Evolutionary conservation across 257 asterid species (phyloP).

Genomic region (Nicotiana otophora): DNA sequence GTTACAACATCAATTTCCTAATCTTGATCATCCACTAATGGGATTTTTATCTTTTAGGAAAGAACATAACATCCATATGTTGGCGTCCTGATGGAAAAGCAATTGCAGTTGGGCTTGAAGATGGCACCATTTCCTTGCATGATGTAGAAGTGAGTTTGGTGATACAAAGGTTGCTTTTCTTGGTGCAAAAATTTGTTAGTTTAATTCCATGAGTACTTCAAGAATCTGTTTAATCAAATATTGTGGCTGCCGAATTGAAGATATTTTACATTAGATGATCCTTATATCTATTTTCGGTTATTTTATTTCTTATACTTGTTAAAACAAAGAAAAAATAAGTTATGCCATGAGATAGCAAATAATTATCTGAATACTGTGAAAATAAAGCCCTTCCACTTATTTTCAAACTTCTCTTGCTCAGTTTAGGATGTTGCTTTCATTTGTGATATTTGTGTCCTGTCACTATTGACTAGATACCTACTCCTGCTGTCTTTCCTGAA

Average conservation of each 20-base stretch:
- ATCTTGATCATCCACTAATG: not conserved
- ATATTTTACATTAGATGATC: not conserved
- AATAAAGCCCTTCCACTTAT: not conserved
- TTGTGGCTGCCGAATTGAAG: not conserved
- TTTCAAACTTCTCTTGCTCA: not conserved
- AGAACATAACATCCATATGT: conserved; percentile 74
- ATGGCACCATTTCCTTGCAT: conserved; percentile 81
- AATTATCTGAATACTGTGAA: not conserved
- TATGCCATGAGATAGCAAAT: not conserved
- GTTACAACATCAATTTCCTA: not conserved
- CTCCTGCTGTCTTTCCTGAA: not conserved
- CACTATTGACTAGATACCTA: not conserved
- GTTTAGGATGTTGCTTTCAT: not conserved
- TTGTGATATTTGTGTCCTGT: not conserved
- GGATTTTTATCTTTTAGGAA: conserved; percentile 35
- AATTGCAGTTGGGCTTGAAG: conserved; percentile 88
- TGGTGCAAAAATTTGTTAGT: not conserved
- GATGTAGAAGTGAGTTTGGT: conserved; percentile 68
- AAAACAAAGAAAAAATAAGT: not conserved
- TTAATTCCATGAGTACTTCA: not conserved
- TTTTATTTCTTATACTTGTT: not conserved
- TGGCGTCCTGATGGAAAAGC: conserved; percentile 99
- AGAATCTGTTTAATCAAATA: not conserved
- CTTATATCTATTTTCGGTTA: not conserved
- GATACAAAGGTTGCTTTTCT: not conserved